A percentile compares a stretch with the other conserved stretches of the same genome.
These are phyloP conservation scores for Colletotrichum simmondsii DNA, from an alignment of 2,329 filamentous ascomycete genomes.

Conservation along the genomic window DNA sequence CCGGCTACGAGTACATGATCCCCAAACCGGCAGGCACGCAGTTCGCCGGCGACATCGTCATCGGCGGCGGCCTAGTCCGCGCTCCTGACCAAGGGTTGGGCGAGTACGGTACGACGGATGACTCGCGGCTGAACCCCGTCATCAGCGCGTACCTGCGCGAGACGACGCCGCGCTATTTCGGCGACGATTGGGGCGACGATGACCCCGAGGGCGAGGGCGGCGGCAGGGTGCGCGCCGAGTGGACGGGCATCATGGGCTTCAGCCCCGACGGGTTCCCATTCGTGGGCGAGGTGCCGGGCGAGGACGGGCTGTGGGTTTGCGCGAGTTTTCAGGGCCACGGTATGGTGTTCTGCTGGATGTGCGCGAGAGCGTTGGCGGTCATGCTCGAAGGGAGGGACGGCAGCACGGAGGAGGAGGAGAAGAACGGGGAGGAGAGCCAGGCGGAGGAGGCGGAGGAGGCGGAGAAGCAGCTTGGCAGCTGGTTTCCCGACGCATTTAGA, in stretches of 20 bases:
- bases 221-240: constrained; percentile 53
- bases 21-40: constrained; percentile 58
- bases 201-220: constrained; percentile 43
- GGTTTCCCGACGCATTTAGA: constrained; percentile 65
- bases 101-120: constrained; percentile 68
- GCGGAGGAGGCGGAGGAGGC: neutral
- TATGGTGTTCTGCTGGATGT: constrained; percentile 72
- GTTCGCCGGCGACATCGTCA: constrained; percentile 64
- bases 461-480: constrained; percentile 45
- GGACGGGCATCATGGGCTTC: constrained; percentile 69
- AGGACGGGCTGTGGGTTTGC: constrained; percentile 62
- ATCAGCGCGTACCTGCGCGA: constrained; percentile 60
- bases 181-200: constrained; percentile 60
- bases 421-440: constrained; percentile 29
- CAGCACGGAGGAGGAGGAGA: constrained; percentile 37
- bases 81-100: constrained; percentile 52
- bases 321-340: constrained; percentile 75
- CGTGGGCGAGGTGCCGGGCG: constrained; percentile 58
- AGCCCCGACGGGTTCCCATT: constrained; percentile 63
- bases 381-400: constrained; percentile 58
- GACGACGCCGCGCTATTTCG: constrained; percentile 62
- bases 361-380: constrained; percentile 64
- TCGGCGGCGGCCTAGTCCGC: constrained; percentile 67
- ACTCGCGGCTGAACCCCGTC: constrained; percentile 59
- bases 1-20: constrained; percentile 76